Base-by-base conservation (phyloP, 108 stramenopile species). In the Aurantiochytrium sp. region DNA sequence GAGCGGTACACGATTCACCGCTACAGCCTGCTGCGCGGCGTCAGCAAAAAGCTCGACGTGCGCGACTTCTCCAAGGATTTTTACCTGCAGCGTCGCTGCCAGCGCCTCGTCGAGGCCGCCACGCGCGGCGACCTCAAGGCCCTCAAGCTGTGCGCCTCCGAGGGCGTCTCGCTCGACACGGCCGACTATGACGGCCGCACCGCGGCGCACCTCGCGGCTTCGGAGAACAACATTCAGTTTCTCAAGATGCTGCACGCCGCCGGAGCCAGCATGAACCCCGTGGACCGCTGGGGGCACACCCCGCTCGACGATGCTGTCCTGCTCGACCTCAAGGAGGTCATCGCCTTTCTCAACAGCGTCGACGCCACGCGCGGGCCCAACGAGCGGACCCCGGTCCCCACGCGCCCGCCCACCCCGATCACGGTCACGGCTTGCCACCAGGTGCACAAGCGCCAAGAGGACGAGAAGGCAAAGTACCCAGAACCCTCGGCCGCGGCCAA, bases 61-160 rank as follows among this genome's bases (percentile, higher is more conserved):
- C 21, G 73, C 6, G 73, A 81, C 73, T 81, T 41, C 19, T 81
- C 73, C 2, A 41, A 48, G 27, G 73, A 81, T 19, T 48, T 81
- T 48, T 41, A 81, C 73, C 30, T 48, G 42, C 73, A 81, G 39
- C 73, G 73, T 21, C 39, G 73, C 39, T 81, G 42, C 45, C 73
- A 81, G 45, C 39, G 45, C 6, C 73, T 81, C 10, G 45, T 81
- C 21, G 73, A 81, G 45, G 73, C 73, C 2, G 73, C 73, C 45
- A 81, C 73, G n/a, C 73, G 73, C 10, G 73, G 73, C n/a, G 73
- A 81, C 73, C n/a, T 81, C 3, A 41, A 48, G 73, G 45, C 73
- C 24, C 45, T 81, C 24, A 41, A 81, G 73, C 39, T 41, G 21
- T 48, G 39, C 27, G 45, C 45, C 12, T 81, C 73, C 42, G 73